Percentiles rank a stretch among this genome's conserved stretches.
Conservation (phyloP, 2,329 filamentous ascomycete species). For the Lecanicillium sp. region DNA sequence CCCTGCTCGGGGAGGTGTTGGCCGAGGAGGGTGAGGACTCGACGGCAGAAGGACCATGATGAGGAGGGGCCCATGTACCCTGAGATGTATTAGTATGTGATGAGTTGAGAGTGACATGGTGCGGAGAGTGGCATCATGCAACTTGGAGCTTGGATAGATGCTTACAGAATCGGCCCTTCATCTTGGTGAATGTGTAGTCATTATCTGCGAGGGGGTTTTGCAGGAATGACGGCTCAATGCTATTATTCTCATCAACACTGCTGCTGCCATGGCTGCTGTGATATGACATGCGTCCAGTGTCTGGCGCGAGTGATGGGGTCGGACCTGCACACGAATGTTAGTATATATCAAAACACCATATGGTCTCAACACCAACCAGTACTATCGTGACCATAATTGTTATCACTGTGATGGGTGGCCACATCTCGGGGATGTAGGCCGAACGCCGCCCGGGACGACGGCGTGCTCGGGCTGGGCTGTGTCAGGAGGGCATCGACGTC, state of each 20-base stretch:
- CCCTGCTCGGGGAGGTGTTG: conserved; percentile 27
- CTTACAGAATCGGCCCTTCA: conserved; percentile 27
- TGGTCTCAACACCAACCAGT: conserved; percentile 7
- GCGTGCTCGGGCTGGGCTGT: conserved; percentile 6
- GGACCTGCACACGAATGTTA: conserved; percentile 4
- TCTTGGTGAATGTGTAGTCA: conserved; percentile 26
- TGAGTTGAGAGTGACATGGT: background rate
- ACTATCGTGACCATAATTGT: background rate
- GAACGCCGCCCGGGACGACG: conserved; percentile 4
- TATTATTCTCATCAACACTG: conserved; percentile 9
- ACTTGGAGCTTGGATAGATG: background rate
- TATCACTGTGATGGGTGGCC: conserved; percentile 5
- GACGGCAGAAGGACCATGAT: conserved; percentile 31
- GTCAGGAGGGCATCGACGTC: conserved; percentile 9
- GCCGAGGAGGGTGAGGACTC: conserved; percentile 27
- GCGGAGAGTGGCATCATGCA: background rate
- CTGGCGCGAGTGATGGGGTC: conserved; percentile 10
- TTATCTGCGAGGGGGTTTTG: conserved; percentile 27
- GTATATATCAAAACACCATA: no score
- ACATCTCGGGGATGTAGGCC: conserved; percentile 11
- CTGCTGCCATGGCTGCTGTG: conserved; percentile 11
- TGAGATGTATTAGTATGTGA: conserved; percentile 11
- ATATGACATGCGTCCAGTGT: conserved; percentile 10
- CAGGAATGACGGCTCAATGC: conserved; percentile 11
- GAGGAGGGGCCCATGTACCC: conserved; percentile 32